Conservation (phyloP, 116 monocot genomes). For the Iris pallida region DNA sequence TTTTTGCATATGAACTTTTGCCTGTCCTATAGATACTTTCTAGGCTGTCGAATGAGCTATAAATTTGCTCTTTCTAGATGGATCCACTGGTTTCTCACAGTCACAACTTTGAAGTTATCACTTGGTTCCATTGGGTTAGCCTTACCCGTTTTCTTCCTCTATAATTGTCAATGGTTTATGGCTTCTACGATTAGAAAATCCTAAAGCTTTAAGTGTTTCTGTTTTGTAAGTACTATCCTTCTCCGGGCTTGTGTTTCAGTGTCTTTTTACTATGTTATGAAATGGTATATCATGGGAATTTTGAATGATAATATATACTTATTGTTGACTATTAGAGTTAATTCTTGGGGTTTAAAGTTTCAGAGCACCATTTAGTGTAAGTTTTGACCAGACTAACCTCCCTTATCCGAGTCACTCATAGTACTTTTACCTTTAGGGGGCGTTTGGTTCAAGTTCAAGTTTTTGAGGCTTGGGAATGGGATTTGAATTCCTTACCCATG, state of each 20-base stretch:
- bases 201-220: neutral
- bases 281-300: too few relatives aligned
- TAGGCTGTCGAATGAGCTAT: conserved; percentile 4
- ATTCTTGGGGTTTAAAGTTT: too few relatives aligned
- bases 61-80: neutral
- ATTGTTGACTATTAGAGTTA: too few relatives aligned
- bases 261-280: neutral
- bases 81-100: neutral
- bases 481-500: too few relatives aligned
- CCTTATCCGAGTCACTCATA: too few relatives aligned
- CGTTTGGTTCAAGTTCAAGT: too few relatives aligned
- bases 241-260: neutral
- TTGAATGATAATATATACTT: too few relatives aligned
- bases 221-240: neutral
- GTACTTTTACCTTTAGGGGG: too few relatives aligned
- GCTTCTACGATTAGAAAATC: neutral
- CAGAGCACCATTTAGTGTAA: too few relatives aligned
- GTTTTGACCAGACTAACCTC: too few relatives aligned
- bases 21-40: conserved; percentile 1
- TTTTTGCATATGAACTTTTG: neutral
- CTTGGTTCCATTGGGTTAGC: conserved; percentile 2
- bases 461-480: too few relatives aligned
- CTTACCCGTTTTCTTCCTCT: too few relatives aligned
- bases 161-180: neutral
- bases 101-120: neutral